Evolutionary conservation across 75 land plant species (phyloP).

Genomic region (Gnetum montanum): DNA sequence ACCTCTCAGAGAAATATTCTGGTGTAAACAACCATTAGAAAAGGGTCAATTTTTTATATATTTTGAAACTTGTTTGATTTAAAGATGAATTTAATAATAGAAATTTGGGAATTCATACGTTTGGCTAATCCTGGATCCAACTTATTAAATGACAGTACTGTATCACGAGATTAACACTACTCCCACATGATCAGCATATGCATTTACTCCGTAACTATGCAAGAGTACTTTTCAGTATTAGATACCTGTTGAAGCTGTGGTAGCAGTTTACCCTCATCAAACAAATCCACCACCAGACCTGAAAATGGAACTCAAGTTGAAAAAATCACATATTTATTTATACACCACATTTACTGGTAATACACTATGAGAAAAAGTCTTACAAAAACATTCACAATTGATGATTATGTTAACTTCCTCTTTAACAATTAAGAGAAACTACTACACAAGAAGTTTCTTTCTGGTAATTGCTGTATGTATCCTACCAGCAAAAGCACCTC

Average conservation of each 20-base stretch:
- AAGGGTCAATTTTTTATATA: no score
- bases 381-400: not conserved
- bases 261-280: constrained; percentile 58
- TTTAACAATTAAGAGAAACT: not conserved
- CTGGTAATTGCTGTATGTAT: not conserved
- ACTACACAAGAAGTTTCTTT: not conserved
- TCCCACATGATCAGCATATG: not conserved
- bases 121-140: no score
- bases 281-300: constrained; percentile 78
- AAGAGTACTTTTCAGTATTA: not conserved
- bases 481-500: constrained; percentile 69
- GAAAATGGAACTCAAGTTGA: no score
- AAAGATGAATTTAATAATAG: no score
- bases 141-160: not conserved
- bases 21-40: no score
- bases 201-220: not conserved
- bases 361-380: no score
- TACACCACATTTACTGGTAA: no score
- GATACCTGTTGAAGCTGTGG: constrained; percentile 49
- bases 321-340: no score
- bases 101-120: no score
- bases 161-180: not conserved
- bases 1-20: no score
- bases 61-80: no score
- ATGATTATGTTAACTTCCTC: not conserved